Conservation (phyloP, 2,329 filamentous ascomycete genomes). For the Claviceps africana region DNA sequence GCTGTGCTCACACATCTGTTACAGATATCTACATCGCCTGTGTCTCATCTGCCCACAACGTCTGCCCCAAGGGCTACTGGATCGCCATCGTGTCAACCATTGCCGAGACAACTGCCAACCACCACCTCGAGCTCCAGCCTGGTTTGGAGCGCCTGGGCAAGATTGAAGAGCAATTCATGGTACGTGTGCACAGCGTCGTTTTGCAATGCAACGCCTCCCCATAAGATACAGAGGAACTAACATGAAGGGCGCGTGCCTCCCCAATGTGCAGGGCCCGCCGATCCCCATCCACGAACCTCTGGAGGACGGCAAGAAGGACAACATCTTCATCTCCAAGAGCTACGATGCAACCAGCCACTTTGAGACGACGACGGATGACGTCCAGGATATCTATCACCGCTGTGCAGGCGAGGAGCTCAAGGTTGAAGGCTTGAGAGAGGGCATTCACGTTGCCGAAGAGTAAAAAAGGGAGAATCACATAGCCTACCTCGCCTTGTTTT, state of each 20-base stretch:
- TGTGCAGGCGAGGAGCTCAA: slow-evolving; percentile 73
- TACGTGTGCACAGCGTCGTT: slow-evolving; percentile 18
- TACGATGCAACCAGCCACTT: slow-evolving; percentile 98
- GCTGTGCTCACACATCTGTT: background rate
- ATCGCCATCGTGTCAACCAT: slow-evolving; percentile 97
- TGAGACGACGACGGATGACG: slow-evolving; percentile 81
- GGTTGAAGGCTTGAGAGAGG: slow-evolving; percentile 76
- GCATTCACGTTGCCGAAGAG: slow-evolving; percentile 58
- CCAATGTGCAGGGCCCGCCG: slow-evolving; percentile 45
- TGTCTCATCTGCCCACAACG: slow-evolving; percentile 90
- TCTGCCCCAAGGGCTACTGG: slow-evolving; percentile 98
- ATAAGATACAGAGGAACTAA: background rate
- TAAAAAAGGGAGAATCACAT: slow-evolving; percentile 17
- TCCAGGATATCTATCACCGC: slow-evolving; percentile 82
- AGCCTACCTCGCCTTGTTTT: background rate
- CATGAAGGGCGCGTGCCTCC: no score
- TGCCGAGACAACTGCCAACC: slow-evolving; percentile 79
- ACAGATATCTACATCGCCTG: slow-evolving; percentile 92
- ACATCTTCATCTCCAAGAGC: slow-evolving; percentile 95
- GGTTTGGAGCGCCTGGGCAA: slow-evolving; percentile 83
- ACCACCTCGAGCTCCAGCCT: slow-evolving; percentile 86
- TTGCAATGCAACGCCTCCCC: no score
- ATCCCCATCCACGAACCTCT: slow-evolving; percentile 91
- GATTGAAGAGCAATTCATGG: slow-evolving; percentile 97
- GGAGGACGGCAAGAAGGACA: slow-evolving; percentile 69